Percentiles rank a stretch among this genome's conserved stretches.
Evolutionary conservation across 1,139 yeast species (phyloP).

Genomic region (Pichia sp.): DNA sequence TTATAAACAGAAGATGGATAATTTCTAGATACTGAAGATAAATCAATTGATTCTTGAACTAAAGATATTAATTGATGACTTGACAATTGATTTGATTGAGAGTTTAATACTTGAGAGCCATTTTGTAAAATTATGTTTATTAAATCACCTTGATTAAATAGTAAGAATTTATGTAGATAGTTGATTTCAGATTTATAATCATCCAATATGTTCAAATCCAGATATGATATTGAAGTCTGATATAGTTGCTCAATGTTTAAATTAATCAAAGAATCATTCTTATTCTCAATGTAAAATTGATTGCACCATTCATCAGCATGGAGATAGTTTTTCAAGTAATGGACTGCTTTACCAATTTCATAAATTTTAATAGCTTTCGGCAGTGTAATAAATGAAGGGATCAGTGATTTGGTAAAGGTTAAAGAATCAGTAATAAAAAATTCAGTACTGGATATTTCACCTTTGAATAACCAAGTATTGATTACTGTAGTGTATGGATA

Average conservation of each 20-base stretch:
- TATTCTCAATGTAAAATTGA: slow-evolving; percentile 32
- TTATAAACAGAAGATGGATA: slow-evolving; percentile 34
- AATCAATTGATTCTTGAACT: slow-evolving; percentile 58
- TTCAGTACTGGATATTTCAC: background rate
- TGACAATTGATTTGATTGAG: slow-evolving; percentile 57
- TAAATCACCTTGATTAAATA: slow-evolving; percentile 75
- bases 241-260: slow-evolving; percentile 37
- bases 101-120: slow-evolving; percentile 49
- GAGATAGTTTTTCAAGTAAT: slow-evolving; percentile 61
- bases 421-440: slow-evolving; percentile 1
- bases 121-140: slow-evolving; percentile 56
- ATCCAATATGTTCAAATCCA: slow-evolving; percentile 1
- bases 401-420: slow-evolving; percentile 10
- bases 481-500: slow-evolving; percentile 3
- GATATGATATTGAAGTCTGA: background rate
- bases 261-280: slow-evolving; percentile 17
- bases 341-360: slow-evolving; percentile 74
- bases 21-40: slow-evolving; percentile 49
- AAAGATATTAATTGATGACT: slow-evolving; percentile 61
- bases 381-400: slow-evolving; percentile 54
- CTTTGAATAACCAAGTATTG: slow-evolving; percentile 5
- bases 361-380: slow-evolving; percentile 45
- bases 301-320: slow-evolving; percentile 55
- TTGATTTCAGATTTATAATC: slow-evolving; percentile 8
- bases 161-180: slow-evolving; percentile 52